A percentile compares a stretch with the other conserved stretches of the same genome.
Conservation (phyloP, 208 protist genomes). For the Porcisia deanei region DNA sequence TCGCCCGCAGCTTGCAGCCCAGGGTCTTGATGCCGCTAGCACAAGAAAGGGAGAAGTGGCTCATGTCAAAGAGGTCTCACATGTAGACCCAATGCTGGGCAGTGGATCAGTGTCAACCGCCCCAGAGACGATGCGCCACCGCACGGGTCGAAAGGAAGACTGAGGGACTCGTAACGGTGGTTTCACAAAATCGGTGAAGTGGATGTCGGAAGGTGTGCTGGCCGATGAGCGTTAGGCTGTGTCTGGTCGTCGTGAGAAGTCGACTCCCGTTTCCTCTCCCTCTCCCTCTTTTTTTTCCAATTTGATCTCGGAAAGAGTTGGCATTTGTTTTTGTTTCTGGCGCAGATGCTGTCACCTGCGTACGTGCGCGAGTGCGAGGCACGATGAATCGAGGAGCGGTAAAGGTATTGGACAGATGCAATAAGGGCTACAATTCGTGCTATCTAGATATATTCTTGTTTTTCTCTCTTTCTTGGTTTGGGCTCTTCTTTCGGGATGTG, state of each 20-base stretch:
- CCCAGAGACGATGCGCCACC: conserved; percentile 26
- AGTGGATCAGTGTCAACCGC: conserved; percentile 1
- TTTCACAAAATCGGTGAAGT: neutral
- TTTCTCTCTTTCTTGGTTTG: too few species aligned
- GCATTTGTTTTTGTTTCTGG: neutral
- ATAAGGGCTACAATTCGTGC: neutral
- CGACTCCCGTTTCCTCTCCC: too few species aligned
- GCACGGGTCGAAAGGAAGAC: conserved; percentile 24
- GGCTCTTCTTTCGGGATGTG: neutral
- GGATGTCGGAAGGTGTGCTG: neutral
- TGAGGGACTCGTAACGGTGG: neutral
- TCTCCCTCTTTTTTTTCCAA: neutral
- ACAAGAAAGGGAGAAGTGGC: neutral
- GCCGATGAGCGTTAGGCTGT: neutral
- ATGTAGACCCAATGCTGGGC: conserved; percentile 6
- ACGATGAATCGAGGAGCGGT: neutral
- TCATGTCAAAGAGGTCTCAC: neutral
- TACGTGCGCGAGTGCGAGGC: neutral
- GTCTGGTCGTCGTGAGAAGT: neutral
- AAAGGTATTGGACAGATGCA: neutral
- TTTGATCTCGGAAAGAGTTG: neutral
- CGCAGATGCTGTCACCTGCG: neutral
- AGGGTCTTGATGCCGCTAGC: conserved; percentile 8
- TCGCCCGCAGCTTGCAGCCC: neutral
- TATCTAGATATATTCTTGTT: neutral